phyloP scores from a whole-genome alignment of 108 stramenopile species.

The Nannochloropsis gaditana region DNA sequence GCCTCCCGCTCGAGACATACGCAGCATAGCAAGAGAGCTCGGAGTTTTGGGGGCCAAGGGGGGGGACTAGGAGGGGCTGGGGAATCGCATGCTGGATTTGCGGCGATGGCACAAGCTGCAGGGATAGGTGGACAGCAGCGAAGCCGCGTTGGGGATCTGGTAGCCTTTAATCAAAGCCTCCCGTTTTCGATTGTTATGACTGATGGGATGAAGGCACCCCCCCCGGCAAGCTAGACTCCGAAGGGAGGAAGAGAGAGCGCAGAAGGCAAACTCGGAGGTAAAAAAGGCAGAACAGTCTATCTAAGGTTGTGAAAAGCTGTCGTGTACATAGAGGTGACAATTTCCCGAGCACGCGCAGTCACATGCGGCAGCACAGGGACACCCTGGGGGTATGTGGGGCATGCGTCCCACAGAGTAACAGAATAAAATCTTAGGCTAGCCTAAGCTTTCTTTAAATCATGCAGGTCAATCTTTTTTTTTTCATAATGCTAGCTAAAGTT shows the following conservation, averaged over 20 bases:
- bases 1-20: neutral
- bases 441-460: no score
- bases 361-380: no score
- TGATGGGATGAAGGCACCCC: neutral
- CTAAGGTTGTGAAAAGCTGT: no score
- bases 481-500: no score
- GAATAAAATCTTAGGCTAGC: no score
- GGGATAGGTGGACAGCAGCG: neutral
- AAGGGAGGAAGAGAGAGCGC: neutral
- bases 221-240: neutral
- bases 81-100: neutral
- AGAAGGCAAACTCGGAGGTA: neutral
- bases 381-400: no score
- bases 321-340: no score
- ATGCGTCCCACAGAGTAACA: no score
- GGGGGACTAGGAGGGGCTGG: neutral
- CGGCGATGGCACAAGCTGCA: neutral
- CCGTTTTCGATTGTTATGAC: conserved; percentile 1
- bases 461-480: no score
- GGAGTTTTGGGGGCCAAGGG: neutral
- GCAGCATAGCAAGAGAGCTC: neutral
- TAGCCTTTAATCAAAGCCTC: neutral
- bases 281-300: neutral
- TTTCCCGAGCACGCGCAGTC: no score
- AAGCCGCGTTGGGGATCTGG: no score